phyloP scores from a whole-genome alignment of 495 filamentous ascomycete genomes.

The Wilcoxina mikolae region DNA sequence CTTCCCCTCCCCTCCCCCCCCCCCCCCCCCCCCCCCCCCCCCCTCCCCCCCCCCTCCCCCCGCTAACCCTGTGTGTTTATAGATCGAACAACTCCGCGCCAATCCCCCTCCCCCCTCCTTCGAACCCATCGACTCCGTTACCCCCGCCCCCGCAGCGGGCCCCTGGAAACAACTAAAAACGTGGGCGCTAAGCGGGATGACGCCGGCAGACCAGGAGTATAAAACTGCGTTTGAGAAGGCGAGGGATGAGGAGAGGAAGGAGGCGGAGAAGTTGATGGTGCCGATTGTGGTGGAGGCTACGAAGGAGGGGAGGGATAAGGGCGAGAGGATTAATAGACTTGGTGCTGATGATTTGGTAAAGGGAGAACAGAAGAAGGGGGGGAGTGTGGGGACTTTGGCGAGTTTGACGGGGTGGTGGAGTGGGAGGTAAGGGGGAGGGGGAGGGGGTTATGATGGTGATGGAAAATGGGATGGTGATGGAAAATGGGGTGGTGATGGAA shows the following conservation, averaged over 20 bases:
- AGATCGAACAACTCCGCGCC: constrained; percentile 3
- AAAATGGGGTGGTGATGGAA: too few species aligned
- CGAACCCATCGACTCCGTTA: constrained; percentile 6
- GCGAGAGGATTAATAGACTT: constrained; percentile 5
- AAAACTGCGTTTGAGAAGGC: not conserved
- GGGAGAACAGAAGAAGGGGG: constrained; percentile 13
- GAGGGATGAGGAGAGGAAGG: not conserved
- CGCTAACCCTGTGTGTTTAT: not conserved
- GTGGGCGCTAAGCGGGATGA: constrained; percentile 32
- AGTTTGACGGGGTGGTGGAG: constrained; percentile 6
- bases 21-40: constrained; percentile 2
- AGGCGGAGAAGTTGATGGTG: not conserved
- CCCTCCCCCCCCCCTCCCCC: not conserved
- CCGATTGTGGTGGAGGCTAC: constrained; percentile 2
- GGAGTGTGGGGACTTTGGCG: constrained; percentile 1
- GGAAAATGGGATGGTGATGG: too few species aligned
- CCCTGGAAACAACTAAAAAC: constrained; percentile 16
- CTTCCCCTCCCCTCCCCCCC: constrained; percentile 10
- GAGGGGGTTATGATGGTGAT: too few species aligned
- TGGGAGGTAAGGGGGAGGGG: too few species aligned
- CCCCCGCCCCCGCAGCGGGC: not conserved
- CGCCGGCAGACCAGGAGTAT: constrained; percentile 23
- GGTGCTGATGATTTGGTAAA: constrained; percentile 16
- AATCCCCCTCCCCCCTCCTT: constrained; percentile 9
- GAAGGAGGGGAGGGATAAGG: not conserved